Base-by-base conservation (phyloP, 306 rosid species). In the Acmispon strigosus region DNA sequence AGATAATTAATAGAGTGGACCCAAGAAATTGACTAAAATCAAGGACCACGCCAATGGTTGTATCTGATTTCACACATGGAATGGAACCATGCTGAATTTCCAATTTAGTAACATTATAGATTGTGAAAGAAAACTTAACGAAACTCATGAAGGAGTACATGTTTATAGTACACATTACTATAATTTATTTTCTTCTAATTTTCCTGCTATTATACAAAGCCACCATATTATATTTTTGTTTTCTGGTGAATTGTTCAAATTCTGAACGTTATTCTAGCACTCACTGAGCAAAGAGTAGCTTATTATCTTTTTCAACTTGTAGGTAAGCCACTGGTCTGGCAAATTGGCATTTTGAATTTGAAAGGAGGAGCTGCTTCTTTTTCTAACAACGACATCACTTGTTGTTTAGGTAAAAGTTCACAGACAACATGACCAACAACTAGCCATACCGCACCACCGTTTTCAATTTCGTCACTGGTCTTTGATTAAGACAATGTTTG, bases 321-420 rank as follows among this genome's bases (percentile, higher is more conserved):
- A 12, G 17, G 60, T 20, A 50, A 5, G 45, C 47, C 18, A 13
- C 11, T 36, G 9, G 70, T 67, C 52, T 43, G 41, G 39, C 29
- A 50, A 49, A 22, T 19, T 80, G 70, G 34, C 74, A 70, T 29
- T 66, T 73, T 13, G 22, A 78, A 67, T 49, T 70, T 24, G 36
- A 65, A 57, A 48, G 47, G 62, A 51, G 69, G 62, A 55, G 54
- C 17, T 16, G 86, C 86, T 88, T 84, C 73, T 62, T 81, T 76
- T 89, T 86, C 92, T 63, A 74, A 83, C 84, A 85, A 29, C 74
- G 90, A 86, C 88, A 24, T 85, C 70, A 71, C 84, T 86, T 83
- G 66, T 82, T 59, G 84, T 85, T 88, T 86, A 77, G 92, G 92
- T 86, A 76, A 84, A 69, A 70, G 81, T 75, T 42, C 56, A 70